Evolutionary conservation across 2,329 filamentous ascomycete genomes (phyloP), one percentile per base, ranked within the genome.

Genomic region (Trichophyton rubrum): DNA sequence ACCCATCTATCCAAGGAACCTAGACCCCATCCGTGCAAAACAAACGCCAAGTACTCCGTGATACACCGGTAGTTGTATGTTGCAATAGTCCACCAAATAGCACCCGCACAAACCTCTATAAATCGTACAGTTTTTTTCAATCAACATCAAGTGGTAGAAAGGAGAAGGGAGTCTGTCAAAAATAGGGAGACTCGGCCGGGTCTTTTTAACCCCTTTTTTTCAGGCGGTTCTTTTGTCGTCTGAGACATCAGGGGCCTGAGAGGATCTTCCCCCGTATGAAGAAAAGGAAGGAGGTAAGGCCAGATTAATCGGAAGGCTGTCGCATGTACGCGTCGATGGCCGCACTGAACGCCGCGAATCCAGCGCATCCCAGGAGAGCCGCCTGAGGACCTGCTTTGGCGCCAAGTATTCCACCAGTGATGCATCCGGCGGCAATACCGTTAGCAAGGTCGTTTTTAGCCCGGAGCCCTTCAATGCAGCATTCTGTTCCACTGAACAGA

Each of bases 401-500:
- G 56, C 90, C 92, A 64, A 99, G 75, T 60, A 93, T 88, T 17
- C 89, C 93, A 15, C 93, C 93, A 8, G 93, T 96, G 60, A 96
- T 78, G 71, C 92, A 97, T 0, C 93, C 93, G 0, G 91, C 90
- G 3, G 86, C 83, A 3, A 93, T 85, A 60, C 90, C 90, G 77
- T 99, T 99, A 64, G 79, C 83, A 33, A 97, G 74, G 73, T 97
- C 93, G 75, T 97, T 96, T 79, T 95, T 96, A 22, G 91, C 93
- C 33, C 93, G 83, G 68, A 80, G 74, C 0, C 91, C 91, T 74
- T 99, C 93, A 70, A 99, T 90, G 65, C 89, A 90, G 78, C 93
- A 99, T 77, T 99, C 93, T 59, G 93, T 95, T 45, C 92, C 92
- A 15, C 85, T 83, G 78, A 95, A 99, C 20, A 97, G 82, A 1